Evolutionary conservation across 1,139 yeast species (phyloP), one percentile per base, ranked within the genome.

Genomic region (Yamadazyma dendronema): DNA sequence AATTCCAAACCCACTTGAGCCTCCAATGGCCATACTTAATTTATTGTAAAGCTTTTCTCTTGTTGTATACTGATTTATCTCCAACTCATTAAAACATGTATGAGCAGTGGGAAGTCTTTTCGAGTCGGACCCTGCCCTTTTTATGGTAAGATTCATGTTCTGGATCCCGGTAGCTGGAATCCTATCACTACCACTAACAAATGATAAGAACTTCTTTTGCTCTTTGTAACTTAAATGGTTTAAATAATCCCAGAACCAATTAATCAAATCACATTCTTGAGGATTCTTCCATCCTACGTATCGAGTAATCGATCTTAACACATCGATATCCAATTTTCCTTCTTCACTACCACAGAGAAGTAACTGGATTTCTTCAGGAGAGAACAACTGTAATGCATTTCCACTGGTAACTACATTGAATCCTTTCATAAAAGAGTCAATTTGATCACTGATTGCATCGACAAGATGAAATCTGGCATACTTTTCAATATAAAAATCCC

Each of bases 141-240:
- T 72, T 33, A 86, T 77, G 44, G 82, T 82, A 52, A 90, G 83
- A 30, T 72, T 72, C 62, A 90, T 62, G 38, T 85, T 82, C 32
- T 82, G 81, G 15, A 87, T 70, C 0, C 97, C 98, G 0, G 96
- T 87, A 0, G 97, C 96, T 0, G 97, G 97, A 10, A 92, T 73
- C 33, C 96, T 65, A 53, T 89, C 96, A 1, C 95, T 82, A 0
- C 97, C 97, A 0, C 96, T 89, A 4, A 90, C 81, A 59, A 92
- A 92, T 24, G 74, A 69, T 29, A 92, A 62, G 28, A 90, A 64
- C 47, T 74, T 76, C 47, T 80, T 78, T 49, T 86, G 94, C 23
- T 73, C 62, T 1, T 46, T 49, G 30, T 65, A 63, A 2, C 66
- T 58, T 47, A 84, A 61, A 4, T 56, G 51, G 10, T 62, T 62